A percentile compares a stretch with the other conserved stretches of the same genome.
Conservation (phyloP, 148 eudicot genomes). For the Amaranthus hypochondriacus region DNA sequence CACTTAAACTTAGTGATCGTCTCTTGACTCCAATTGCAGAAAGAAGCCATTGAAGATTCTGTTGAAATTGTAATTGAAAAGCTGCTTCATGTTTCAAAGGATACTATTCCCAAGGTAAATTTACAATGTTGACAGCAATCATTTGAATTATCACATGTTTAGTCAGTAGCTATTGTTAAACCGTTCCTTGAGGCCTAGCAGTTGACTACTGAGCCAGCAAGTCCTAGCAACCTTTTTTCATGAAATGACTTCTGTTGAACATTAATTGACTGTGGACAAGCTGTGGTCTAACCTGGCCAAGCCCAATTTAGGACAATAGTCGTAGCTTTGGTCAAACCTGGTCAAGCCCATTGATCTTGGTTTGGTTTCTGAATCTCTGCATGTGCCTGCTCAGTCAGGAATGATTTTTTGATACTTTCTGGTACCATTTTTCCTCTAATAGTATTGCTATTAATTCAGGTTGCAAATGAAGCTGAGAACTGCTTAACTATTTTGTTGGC, state of each 20-base stretch:
- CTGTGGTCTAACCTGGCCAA: too few relatives aligned
- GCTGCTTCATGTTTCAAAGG: slow-evolving; percentile 72
- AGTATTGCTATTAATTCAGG: slow-evolving; percentile 33
- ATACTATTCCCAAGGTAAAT: slow-evolving; percentile 55
- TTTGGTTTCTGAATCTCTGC: background rate
- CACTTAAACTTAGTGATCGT: background rate
- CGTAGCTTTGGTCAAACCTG: too few relatives aligned
- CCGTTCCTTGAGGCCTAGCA: background rate
- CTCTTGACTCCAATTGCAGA: slow-evolving; percentile 42
- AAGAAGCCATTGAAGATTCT: slow-evolving; percentile 83
- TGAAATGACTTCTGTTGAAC: background rate
- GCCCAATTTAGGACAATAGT: too few relatives aligned
- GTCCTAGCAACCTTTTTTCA: background rate
- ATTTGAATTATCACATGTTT: slow-evolving; percentile 2
- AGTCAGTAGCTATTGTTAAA: background rate
- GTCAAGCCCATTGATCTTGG: background rate
- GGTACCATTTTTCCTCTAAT: background rate
- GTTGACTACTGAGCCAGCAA: background rate
- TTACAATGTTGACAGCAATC: background rate
- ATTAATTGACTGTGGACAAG: background rate
- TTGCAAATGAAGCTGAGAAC: slow-evolving; percentile 73
- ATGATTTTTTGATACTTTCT: too few relatives aligned
- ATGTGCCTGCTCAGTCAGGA: too few relatives aligned
- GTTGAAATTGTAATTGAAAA: slow-evolving; percentile 90
- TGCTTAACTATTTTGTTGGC: slow-evolving; percentile 68